phyloP scores from a whole-genome alignment of 108 stramenopile genomes.

The Nitzschia sp. region DNA sequence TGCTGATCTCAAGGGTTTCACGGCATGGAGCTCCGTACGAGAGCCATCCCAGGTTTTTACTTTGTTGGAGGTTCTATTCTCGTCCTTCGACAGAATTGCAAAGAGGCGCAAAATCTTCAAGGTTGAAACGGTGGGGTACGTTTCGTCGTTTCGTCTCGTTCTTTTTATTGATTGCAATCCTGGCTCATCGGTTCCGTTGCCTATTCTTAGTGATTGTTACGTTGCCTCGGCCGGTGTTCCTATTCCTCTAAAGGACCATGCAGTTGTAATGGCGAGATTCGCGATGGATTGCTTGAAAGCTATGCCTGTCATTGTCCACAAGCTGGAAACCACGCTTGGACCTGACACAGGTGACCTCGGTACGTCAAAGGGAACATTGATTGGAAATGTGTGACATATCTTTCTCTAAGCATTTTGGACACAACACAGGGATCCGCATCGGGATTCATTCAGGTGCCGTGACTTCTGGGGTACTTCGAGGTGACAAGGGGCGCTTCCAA shows the following conservation, averaged over 20 bases:
- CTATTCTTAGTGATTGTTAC: constrained; percentile 65
- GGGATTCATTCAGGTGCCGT: neutral
- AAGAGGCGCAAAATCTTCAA: constrained; percentile 48
- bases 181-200: neutral
- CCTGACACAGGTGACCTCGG: constrained; percentile 36
- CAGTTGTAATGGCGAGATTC: too few species aligned
- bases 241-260: constrained; percentile 40
- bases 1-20: constrained; percentile 47
- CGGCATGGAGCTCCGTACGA: constrained; percentile 37
- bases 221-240: constrained; percentile 46
- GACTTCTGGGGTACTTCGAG: neutral
- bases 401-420: too few species aligned
- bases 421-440: constrained; percentile 3
- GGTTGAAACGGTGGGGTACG: constrained; percentile 25
- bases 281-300: constrained; percentile 40
- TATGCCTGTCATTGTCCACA: constrained; percentile 19
- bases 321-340: constrained; percentile 31
- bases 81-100: constrained; percentile 49
- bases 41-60: constrained; percentile 45
- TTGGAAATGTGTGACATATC: constrained; percentile 35
- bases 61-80: constrained; percentile 47
- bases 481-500: constrained; percentile 14
- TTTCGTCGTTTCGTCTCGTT: neutral
- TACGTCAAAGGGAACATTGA: too few species aligned
- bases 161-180: neutral